phyloP scores from a whole-genome alignment of 768 basidiomycete genomes.

The Gymnopilus dilepis region DNA sequence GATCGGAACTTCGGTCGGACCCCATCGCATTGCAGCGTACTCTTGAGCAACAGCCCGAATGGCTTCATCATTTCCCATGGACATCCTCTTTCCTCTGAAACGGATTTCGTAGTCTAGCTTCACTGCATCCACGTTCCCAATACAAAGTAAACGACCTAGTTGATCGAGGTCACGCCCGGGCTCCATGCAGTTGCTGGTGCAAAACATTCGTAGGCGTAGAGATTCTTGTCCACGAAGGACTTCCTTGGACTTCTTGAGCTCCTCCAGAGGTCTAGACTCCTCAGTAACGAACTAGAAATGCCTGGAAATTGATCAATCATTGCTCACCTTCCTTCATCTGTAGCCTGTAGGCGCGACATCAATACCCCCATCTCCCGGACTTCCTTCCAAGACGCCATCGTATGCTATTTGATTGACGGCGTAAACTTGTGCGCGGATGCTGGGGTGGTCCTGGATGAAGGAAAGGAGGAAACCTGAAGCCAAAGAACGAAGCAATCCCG shows the following conservation, averaged over 20 bases:
- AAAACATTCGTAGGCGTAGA: constrained; percentile 41
- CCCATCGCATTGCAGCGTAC: constrained; percentile 41
- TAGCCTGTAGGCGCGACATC: constrained; percentile 15
- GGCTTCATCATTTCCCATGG: constrained; percentile 13
- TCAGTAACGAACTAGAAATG: too few relatives aligned
- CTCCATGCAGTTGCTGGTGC: constrained; percentile 38
- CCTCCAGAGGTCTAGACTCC: constrained; percentile 32
- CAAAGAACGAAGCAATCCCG: too few relatives aligned
- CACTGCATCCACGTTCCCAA: constrained; percentile 32
- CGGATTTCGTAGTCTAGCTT: constrained; percentile 31
- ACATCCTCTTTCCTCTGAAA: constrained; percentile 15
- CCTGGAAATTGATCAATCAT: too few relatives aligned
- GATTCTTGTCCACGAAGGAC: constrained; percentile 43
- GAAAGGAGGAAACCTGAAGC: too few relatives aligned
- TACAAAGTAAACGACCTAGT: constrained; percentile 33
- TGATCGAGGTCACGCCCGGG: constrained; percentile 42
- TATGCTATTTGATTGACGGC: too few relatives aligned
- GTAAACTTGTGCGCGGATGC: too few relatives aligned
- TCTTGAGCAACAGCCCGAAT: constrained; percentile 32
- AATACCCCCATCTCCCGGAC: background rate
- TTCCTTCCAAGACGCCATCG: background rate
- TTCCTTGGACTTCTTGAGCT: constrained; percentile 35
- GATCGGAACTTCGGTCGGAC: constrained; percentile 44
- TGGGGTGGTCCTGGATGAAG: too few relatives aligned
- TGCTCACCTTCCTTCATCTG: constrained; percentile 31